phyloP scores from a whole-genome alignment of 1,139 yeast genomes.

The Scheffersomyces titani region DNA sequence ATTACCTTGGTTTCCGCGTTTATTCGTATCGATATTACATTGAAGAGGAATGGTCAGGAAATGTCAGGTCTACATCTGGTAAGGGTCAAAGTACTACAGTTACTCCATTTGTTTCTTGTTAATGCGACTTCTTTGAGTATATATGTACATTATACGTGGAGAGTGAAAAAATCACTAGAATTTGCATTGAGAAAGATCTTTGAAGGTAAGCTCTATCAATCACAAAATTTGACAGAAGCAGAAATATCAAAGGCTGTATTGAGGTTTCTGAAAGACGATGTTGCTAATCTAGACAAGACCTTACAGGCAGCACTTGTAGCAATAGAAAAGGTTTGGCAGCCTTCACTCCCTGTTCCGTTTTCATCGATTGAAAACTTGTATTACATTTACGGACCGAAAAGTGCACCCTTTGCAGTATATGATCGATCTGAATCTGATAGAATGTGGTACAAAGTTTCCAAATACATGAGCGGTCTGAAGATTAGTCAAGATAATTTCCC shows the following conservation, averaged over 20 bases:
- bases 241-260: background rate
- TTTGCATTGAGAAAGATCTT: background rate
- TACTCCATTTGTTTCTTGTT: background rate
- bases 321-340: background rate
- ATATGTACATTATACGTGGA: background rate
- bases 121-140: background rate
- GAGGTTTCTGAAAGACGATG: background rate
- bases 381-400: background rate
- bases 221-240: background rate
- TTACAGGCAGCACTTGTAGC: background rate
- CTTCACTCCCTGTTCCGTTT: background rate
- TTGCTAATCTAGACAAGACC: background rate
- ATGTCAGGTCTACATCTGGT: background rate
- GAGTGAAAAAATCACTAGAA: background rate
- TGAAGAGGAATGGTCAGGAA: background rate
- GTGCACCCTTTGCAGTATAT: background rate
- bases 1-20: background rate
- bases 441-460: background rate
- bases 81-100: background rate
- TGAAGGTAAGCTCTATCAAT: background rate
- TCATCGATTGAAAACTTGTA: background rate
- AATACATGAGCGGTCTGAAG: background rate
- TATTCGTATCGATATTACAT: background rate
- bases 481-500: too few species aligned
- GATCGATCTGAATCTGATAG: background rate